These are phyloP conservation scores for Myriangium duriaei DNA, from an alignment of 2,329 filamentous ascomycete genomes.

Conservation along the genomic window DNA sequence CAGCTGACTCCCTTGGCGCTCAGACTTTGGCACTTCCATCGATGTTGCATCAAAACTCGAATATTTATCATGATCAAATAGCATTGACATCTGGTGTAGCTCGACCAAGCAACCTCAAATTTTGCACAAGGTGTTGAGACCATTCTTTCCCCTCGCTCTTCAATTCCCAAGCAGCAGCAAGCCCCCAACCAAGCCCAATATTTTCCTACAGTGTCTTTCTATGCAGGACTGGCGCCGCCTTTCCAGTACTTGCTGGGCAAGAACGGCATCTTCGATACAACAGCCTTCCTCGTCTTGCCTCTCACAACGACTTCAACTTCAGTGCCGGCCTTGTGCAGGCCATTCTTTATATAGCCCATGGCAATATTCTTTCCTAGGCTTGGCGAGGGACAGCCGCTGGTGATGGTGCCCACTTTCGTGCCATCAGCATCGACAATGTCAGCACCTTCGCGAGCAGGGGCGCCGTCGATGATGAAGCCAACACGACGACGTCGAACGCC, in stretches of 20 bases:
- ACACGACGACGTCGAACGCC: slow-evolving; percentile 63
- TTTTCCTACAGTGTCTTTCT: too few relatives aligned
- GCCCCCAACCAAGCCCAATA: too few relatives aligned
- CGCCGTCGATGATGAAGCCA: slow-evolving; percentile 70
- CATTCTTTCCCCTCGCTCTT: too few relatives aligned
- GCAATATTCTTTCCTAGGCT: slow-evolving; percentile 82
- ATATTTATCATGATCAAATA: too few relatives aligned
- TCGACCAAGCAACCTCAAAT: too few relatives aligned
- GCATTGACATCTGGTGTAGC: too few relatives aligned
- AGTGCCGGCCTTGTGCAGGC: slow-evolving; percentile 71
- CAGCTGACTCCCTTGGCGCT: too few relatives aligned
- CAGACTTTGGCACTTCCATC: too few relatives aligned
- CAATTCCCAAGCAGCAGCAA: neutral
- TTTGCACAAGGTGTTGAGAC: too few relatives aligned
- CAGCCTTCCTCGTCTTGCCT: slow-evolving; percentile 61
- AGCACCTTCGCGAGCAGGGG: slow-evolving; percentile 81
- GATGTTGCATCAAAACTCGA: too few relatives aligned
- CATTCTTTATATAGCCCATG: slow-evolving; percentile 82
- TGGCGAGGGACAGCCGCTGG: slow-evolving; percentile 81
- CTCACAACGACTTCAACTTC: slow-evolving; percentile 67
- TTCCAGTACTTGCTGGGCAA: slow-evolving; percentile 66
- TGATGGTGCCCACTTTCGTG: slow-evolving; percentile 63
- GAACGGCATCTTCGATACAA: slow-evolving; percentile 82
- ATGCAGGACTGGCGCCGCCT: slow-evolving; percentile 15
- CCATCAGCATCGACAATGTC: slow-evolving; percentile 57